Evolutionary conservation across 495 filamentous ascomycete species (phyloP).

Genomic region (Extremus antarcticus): DNA sequence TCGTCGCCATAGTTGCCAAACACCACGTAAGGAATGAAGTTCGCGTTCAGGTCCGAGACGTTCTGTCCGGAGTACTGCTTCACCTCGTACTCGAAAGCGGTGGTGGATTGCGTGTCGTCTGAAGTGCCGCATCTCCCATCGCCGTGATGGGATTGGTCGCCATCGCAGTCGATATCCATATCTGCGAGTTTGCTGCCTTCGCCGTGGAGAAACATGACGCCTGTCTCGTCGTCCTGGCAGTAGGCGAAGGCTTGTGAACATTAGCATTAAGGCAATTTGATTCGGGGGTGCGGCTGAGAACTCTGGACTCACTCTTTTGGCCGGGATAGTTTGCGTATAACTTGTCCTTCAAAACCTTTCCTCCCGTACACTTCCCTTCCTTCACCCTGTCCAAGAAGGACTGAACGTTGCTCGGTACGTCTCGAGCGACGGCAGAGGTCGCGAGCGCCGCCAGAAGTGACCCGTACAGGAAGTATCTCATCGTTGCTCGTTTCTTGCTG

Average conservation of each 20-base stretch:
- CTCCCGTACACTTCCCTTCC: background rate
- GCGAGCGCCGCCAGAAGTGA: background rate
- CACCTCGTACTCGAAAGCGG: conserved; percentile 43
- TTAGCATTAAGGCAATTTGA: background rate
- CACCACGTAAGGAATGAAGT: conserved; percentile 54
- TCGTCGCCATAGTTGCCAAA: conserved; percentile 45
- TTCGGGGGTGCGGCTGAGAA: too few species aligned
- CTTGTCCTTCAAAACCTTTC: background rate
- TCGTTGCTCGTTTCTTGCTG: too few species aligned
- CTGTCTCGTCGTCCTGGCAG: conserved; percentile 14
- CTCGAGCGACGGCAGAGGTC: background rate
- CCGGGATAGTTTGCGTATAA: background rate
- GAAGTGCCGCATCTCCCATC: conserved; percentile 41
- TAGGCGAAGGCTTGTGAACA: conserved; percentile 9
- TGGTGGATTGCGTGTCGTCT: conserved; percentile 38
- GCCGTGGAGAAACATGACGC: conserved; percentile 9
- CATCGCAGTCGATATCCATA: conserved; percentile 65
- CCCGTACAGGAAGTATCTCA: background rate
- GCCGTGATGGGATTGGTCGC: conserved; percentile 37
- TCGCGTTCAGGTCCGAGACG: conserved; percentile 43
- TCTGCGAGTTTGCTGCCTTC: conserved; percentile 46
- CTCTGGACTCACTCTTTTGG: background rate
- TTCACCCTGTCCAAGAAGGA: background rate
- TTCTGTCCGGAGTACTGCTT: conserved; percentile 33
- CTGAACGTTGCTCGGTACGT: background rate